Evolutionary conservation across 441 rosid species (phyloP), one percentile per base, ranked within the genome.

Genomic region (Codiaeum variegatum): DNA sequence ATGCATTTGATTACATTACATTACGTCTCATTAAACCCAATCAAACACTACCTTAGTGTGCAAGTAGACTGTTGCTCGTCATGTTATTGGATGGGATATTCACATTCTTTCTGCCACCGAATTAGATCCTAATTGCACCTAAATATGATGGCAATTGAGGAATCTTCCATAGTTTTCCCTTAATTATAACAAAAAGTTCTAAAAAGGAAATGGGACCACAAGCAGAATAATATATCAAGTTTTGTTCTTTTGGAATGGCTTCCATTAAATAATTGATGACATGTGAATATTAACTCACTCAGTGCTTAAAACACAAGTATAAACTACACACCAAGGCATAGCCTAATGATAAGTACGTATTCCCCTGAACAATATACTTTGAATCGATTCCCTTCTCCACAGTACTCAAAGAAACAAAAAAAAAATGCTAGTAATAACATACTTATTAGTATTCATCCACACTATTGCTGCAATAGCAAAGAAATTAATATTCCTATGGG

Each of bases 401-500:
- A n/a, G n/a, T n/a, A n/a, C n/a, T n/a, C n/a, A n/a, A n/a, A n/a
- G n/a, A n/a, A n/a, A n/a, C n/a, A n/a, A n/a, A n/a, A n/a, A n/a
- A n/a, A n/a, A n/a, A n/a, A n/a, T n/a, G n/a, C 24, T 52, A 47
- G 23, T 51, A 24, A 19, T 51, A 5, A 51, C 56, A 51, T 51
- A 58, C 28, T 28, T 26, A 26, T 73, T 77, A 67, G 28, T 38
- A 26, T 54, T 80, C 75, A 52, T 58, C 36, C 1, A 24, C 31
- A 31, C 13, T 10, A 46, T 69, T 67, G 38, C 60, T 49, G 47
- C 36, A 34, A 62, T 29, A 65, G 56, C 40, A 67, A 62, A 15
- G 29, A 36, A 5, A 28, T 29, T 29, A 61, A 52, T 52, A 79
- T 76, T 81, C 76, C 66, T 62, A 19, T 63, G 51, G 67, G 54